phyloP scores from a whole-genome alignment of 2,329 filamentous ascomycete species.

The Reticulascus tulasneorum region DNA sequence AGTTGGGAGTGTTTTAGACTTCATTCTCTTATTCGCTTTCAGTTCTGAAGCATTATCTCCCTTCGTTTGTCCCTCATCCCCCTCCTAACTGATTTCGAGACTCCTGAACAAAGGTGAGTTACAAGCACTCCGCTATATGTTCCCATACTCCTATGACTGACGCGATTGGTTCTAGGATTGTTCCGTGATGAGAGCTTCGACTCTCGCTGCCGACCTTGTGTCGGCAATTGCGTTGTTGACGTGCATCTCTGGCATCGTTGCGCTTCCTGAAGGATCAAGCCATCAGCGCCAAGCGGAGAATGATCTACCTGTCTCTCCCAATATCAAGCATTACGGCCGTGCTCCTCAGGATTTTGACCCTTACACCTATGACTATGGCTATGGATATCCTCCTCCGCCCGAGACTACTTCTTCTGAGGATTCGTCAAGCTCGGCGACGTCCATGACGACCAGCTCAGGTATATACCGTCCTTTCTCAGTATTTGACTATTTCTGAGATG shows the following conservation, averaged over 20 bases:
- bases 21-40: constrained; percentile 2
- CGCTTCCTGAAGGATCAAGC: not conserved
- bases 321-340: not conserved
- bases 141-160: not conserved
- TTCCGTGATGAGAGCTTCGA: constrained; percentile 30
- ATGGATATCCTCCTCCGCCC: constrained; percentile 2
- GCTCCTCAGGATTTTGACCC: not conserved
- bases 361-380: constrained; percentile 13
- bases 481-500: not conserved
- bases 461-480: not conserved
- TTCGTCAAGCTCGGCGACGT: not conserved
- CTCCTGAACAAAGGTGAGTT: not conserved
- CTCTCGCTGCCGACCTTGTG: constrained; percentile 26
- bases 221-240: constrained; percentile 26
- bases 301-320: not conserved
- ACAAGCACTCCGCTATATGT: not conserved
- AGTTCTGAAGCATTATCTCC: not conserved
- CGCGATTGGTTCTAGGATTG: not conserved
- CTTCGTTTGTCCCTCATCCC: not conserved
- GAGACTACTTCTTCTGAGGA: constrained; percentile 7
- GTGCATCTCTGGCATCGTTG: constrained; percentile 14
- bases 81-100: not conserved
- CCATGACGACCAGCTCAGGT: constrained; percentile 1
- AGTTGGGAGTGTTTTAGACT: not conserved
- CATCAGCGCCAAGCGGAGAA: not conserved